These are phyloP conservation scores for Nitzschia putrida DNA, from an alignment of 108 stramenopile genomes.

Conservation along the genomic window DNA sequence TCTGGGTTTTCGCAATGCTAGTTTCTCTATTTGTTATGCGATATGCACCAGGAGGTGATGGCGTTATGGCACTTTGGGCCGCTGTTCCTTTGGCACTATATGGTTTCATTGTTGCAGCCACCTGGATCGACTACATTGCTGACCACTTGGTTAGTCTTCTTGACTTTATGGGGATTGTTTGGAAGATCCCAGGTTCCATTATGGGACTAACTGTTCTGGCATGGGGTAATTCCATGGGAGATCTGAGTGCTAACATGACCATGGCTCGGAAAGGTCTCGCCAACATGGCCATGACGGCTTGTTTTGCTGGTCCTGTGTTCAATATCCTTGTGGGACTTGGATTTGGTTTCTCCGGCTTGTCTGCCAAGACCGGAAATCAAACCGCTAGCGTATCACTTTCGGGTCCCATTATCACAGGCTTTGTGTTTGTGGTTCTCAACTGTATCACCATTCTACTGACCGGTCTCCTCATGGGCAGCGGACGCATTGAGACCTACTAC, in stretches of 20 bases:
- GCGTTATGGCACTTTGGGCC: conserved; percentile 67
- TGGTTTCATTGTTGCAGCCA: conserved; percentile 88
- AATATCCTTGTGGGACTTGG: conserved; percentile 89
- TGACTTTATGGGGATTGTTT: conserved; percentile 79
- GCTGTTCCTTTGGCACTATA: conserved; percentile 80
- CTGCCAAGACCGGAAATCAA: conserved; percentile 37
- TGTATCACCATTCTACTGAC: conserved; percentile 49
- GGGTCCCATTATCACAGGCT: conserved; percentile 57
- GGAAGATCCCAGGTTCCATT: conserved; percentile 77
- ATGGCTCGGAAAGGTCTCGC: conserved; percentile 92
- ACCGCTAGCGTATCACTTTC: conserved; percentile 45
- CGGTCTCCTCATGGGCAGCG: conserved; percentile 46
- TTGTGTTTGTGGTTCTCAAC: conserved; percentile 71
- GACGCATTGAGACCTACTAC: conserved; percentile 61
- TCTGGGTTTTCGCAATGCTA: conserved; percentile 29
- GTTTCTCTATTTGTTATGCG: conserved; percentile 52
- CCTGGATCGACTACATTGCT: conserved; percentile 94
- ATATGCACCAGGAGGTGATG: conserved; percentile 78
- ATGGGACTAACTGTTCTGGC: conserved; percentile 90
- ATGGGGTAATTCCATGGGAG: conserved; percentile 67
- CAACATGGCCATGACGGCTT: conserved; percentile 90
- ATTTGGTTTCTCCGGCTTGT: conserved; percentile 61
- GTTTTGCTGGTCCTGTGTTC: conserved; percentile 96
- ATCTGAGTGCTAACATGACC: conserved; percentile 91
- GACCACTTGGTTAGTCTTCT: conserved; percentile 88